Percentiles rank a stretch among this genome's conserved stretches.
Evolutionary conservation across 768 basidiomycete species (phyloP).

Genomic region (Tulasnella calospora): DNA sequence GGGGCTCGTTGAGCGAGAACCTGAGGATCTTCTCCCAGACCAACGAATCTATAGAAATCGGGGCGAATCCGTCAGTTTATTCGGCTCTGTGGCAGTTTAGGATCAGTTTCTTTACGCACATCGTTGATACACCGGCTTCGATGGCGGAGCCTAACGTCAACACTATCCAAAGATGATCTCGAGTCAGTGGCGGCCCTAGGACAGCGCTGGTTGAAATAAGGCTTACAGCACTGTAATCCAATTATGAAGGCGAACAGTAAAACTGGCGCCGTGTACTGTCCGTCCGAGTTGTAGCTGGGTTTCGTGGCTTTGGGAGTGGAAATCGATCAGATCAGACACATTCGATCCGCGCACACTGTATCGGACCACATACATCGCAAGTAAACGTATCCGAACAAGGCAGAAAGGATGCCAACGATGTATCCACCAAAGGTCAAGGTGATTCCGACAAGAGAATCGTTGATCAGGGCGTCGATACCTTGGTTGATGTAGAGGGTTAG

Average conservation of each 20-base stretch:
- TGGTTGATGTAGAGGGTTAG: background rate
- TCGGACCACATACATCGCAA: conserved; percentile 50
- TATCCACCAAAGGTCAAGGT: conserved; percentile 80
- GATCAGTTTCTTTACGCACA: conserved; percentile 44
- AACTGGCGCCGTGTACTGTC: conserved; percentile 73
- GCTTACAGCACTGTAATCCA: conserved; percentile 65
- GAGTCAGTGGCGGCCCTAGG: background rate
- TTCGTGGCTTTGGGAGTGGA: conserved; percentile 50
- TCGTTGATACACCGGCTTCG: conserved; percentile 83
- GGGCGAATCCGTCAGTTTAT: background rate
- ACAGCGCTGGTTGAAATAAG: conserved; percentile 29
- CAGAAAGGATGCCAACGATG: conserved; percentile 64
- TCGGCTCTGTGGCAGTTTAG: background rate
- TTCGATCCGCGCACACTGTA: background rate
- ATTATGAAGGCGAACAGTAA: conserved; percentile 78
- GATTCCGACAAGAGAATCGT: conserved; percentile 66
- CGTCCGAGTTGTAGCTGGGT: conserved; percentile 66
- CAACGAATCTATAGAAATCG: conserved; percentile 58
- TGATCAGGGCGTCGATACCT: conserved; percentile 70
- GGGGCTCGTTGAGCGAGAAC: conserved; percentile 68
- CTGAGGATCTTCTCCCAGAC: conserved; percentile 77
- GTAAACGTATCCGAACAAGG: conserved; percentile 73
- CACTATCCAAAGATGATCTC: conserved; percentile 40
- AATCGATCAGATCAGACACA: background rate
- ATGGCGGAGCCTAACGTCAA: conserved; percentile 67